Conservation (phyloP, 371 early-diverging fungal species). For the Syncephalastrum contaminatum region DNA sequence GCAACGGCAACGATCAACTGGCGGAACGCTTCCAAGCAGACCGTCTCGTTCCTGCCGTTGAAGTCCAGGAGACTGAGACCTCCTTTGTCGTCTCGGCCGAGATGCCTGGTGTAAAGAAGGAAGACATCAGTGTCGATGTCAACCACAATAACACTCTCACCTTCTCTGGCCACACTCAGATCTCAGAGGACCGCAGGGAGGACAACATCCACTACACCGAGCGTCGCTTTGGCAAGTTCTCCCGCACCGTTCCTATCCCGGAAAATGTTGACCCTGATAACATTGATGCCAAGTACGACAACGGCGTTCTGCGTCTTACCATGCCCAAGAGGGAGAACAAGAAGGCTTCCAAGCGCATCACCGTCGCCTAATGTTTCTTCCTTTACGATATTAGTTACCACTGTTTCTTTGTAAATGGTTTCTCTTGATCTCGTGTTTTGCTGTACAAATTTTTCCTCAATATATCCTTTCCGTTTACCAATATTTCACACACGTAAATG, state of each 20-base stretch:
- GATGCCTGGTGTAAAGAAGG: conserved; percentile 28
- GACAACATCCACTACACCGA: conserved; percentile 39
- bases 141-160: conserved; percentile 13
- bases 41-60: conserved; percentile 17
- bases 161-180: conserved; percentile 20
- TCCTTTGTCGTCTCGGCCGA: conserved; percentile 24
- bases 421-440: too few species aligned
- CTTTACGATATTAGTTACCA: too few species aligned
- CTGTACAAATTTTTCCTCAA: too few species aligned
- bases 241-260: conserved; percentile 54
- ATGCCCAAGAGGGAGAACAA: conserved; percentile 45
- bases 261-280: conserved; percentile 41
- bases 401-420: too few species aligned
- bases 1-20: conserved; percentile 5
- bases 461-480: too few species aligned
- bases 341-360: conserved; percentile 7
- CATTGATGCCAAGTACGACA: conserved; percentile 51
- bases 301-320: conserved; percentile 56
- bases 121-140: conserved; percentile 28
- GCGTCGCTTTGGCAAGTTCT: conserved; percentile 51
- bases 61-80: conserved; percentile 26
- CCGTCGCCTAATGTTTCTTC: conserved; percentile 5
- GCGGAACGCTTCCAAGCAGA: background rate
- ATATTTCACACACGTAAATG: too few species aligned
- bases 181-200: conserved; percentile 5